Base-by-base conservation (phyloP, 768 basidiomycete species). In the Auriscalpium vulgare region DNA sequence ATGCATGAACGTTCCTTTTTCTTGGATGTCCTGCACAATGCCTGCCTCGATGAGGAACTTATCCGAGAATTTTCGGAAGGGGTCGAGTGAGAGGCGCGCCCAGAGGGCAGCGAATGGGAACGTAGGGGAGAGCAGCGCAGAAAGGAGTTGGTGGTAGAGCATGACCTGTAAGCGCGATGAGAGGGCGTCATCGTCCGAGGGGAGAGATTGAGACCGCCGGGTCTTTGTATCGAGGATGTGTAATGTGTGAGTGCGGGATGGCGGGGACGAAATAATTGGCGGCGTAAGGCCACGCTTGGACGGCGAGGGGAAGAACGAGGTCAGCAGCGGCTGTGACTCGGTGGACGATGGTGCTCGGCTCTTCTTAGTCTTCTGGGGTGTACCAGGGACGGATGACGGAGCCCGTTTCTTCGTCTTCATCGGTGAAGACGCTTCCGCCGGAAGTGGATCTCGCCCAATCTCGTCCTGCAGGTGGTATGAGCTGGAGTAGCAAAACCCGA, bases 181-280 rank as follows among this genome's bases (percentile, higher is more conserved):
- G 13, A 78, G 65, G 0, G 81, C 75, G 59, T 90, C 88, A 43
- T 76, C 74, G 13, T 82, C 74, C 4, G 74, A 66, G 1, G 89
- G 88, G 1, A 90, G 60, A 13, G 67, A 73, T 1, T 71, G 57
- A 3, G 67, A 65, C 11, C 67, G 71, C 47, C 89, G 78, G 16
- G 88, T 89, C 67, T 92, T 92, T 47, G 84, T 85, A 61, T 92
- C 90, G 16, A 79, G 66, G 29, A 86, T 64, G 50, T 71, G 75
- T 7, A 87, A 68, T 14, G 68, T 69, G 51, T 69, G 59, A 10
- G 14, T 51, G 0, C 49, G 37, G 3, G 35, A 49, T 21, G 44
- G 44, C 3, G 57, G 51, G 1, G 47, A 19, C 51, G 53, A 46
- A 16, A 34, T 46, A 7, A 35, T 37, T 44, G 21, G 43, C 13